These are phyloP conservation scores for Phytophthora ramorum DNA, from an alignment of 352 stramenopile genomes.

Conservation along the genomic window DNA sequence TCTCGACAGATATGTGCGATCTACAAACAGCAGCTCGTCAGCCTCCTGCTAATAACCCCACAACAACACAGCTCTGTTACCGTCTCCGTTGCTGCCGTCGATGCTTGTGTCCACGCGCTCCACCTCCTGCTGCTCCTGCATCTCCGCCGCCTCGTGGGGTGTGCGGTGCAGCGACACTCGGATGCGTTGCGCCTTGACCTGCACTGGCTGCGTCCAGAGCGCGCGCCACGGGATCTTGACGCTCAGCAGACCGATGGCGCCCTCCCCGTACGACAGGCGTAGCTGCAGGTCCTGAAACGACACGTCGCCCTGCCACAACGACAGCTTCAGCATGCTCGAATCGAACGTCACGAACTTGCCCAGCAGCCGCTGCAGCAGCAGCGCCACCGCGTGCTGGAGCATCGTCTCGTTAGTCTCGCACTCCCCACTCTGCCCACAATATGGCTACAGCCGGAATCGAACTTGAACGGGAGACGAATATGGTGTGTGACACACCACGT, in stretches of 20 bases:
- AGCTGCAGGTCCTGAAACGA: slow-evolving; percentile 86
- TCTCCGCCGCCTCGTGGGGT: slow-evolving; percentile 20
- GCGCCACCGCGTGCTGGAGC: slow-evolving; percentile 82
- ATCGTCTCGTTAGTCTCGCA: slow-evolving; percentile 38
- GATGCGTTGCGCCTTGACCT: slow-evolving; percentile 79
- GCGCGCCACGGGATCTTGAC: slow-evolving; percentile 88
- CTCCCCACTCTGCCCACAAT: neutral
- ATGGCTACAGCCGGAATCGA: slow-evolving; percentile 3
- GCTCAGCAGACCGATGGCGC: slow-evolving; percentile 76
- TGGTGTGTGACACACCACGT: no score
- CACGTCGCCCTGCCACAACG: slow-evolving; percentile 87
- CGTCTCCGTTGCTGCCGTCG: slow-evolving; percentile 47
- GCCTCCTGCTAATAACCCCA: neutral
- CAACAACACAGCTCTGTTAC: slow-evolving; percentile 17
- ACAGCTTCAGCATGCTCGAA: slow-evolving; percentile 83
- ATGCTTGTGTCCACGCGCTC: slow-evolving; percentile 37
- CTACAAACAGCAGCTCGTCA: slow-evolving; percentile 29
- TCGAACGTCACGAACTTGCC: slow-evolving; percentile 91
- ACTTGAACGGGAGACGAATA: neutral
- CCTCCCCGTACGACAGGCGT: slow-evolving; percentile 80
- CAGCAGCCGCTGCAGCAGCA: slow-evolving; percentile 88
- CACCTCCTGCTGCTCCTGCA: slow-evolving; percentile 1
- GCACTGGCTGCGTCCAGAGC: slow-evolving; percentile 84
- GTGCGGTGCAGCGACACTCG: slow-evolving; percentile 76
- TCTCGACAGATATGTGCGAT: slow-evolving; percentile 84